Conservation (phyloP, 345 rosid genomes). For the Lepidium aucheri region DNA sequence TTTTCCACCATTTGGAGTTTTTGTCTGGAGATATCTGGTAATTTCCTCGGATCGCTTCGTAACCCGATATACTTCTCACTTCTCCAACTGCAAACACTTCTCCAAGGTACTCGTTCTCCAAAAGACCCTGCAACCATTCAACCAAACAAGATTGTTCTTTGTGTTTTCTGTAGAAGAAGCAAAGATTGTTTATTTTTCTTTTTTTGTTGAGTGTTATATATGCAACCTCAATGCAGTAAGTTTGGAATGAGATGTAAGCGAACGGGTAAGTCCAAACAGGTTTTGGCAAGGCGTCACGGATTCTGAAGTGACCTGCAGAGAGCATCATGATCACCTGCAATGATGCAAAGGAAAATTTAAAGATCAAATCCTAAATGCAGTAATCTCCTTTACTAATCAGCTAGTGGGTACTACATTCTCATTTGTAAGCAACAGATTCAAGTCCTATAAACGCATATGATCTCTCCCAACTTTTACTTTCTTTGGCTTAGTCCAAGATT, state of each 20-base stretch:
- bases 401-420: neutral
- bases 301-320: constrained; percentile 87
- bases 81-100: constrained; percentile 83
- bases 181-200: neutral
- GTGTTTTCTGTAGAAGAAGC: neutral
- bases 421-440: neutral
- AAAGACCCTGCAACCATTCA: constrained; percentile 52
- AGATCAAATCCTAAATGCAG: neutral
- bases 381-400: neutral
- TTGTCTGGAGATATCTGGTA: constrained; percentile 70
- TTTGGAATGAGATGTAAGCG: constrained; percentile 80
- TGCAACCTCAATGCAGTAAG: constrained; percentile 80
- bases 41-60: constrained; percentile 57
- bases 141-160: neutral
- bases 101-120: constrained; percentile 91
- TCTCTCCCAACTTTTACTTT: neutral
- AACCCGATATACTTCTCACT: constrained; percentile 83
- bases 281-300: constrained; percentile 70
- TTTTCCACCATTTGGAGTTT: constrained; percentile 81
- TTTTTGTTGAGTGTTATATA: neutral
- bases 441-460: neutral
- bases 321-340: constrained; percentile 96
- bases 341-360: neutral
- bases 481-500: neutral
- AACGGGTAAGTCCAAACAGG: constrained; percentile 92